Evolutionary conservation across 768 basidiomycete species (phyloP).

Genomic region (Tremella mesenterica): DNA sequence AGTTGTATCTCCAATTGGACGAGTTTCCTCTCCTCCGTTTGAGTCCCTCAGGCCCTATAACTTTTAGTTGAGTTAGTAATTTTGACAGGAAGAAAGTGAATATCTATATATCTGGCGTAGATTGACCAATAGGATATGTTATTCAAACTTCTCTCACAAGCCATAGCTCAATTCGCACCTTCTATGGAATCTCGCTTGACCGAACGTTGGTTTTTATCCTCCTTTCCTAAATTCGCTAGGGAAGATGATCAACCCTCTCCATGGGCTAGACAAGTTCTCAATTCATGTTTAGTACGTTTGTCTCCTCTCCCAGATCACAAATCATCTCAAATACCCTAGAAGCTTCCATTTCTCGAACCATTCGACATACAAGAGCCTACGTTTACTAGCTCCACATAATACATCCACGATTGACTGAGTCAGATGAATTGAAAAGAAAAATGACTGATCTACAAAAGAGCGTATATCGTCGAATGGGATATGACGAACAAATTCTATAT

Average conservation of each 20-base stretch:
- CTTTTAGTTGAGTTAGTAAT: too few relatives aligned
- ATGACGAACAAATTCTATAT: not conserved
- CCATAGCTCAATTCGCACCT: slow-evolving; percentile 13
- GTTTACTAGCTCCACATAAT: too few relatives aligned
- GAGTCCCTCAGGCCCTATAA: slow-evolving; percentile 14
- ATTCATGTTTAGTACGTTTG: slow-evolving; percentile 7
- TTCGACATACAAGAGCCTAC: not conserved
- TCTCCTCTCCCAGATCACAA: not conserved
- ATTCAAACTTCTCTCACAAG: slow-evolving; percentile 11
- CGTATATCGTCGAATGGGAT: too few relatives aligned
- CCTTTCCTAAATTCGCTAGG: slow-evolving; percentile 10
- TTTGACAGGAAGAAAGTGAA: too few relatives aligned
- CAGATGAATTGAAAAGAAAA: too few relatives aligned
- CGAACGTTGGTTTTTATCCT: slow-evolving; percentile 14
- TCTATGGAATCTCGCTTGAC: slow-evolving; percentile 10
- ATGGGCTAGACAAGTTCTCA: not conserved
- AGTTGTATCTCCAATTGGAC: not conserved
- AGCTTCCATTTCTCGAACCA: not conserved
- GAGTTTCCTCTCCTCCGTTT: not conserved
- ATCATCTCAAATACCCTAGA: not conserved
- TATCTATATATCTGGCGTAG: too few relatives aligned
- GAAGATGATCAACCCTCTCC: not conserved
- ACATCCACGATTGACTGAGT: too few relatives aligned
- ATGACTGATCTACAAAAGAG: too few relatives aligned
- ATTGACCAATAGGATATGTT: too few relatives aligned